Conservation (phyloP, 805 yeast genomes). For the Candida chilensis region DNA sequence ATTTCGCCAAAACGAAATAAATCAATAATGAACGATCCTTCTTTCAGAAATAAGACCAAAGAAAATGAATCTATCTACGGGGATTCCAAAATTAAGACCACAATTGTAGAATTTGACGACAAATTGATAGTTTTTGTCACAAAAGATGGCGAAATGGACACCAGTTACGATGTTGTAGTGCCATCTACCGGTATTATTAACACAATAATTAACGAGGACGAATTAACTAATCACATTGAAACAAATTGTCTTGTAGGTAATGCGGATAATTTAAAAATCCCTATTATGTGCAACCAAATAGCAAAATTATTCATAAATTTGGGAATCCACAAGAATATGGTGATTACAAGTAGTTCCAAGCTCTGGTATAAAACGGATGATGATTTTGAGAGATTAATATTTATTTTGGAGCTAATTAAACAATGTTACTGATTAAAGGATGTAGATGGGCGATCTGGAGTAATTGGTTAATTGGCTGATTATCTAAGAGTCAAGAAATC, state of each 20-base stretch:
- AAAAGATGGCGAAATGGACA: conserved; percentile 37
- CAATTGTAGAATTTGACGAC: conserved; percentile 20
- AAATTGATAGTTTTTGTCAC: conserved; percentile 26
- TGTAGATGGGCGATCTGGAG: conserved; percentile 2
- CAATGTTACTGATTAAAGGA: conserved; percentile 9
- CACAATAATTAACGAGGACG: conserved; percentile 5
- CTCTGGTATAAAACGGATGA: conserved; percentile 33
- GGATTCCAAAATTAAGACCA: conserved; percentile 1
- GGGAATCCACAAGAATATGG: conserved; percentile 18
- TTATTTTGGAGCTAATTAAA: conserved; percentile 23
- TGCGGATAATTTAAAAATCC: conserved; percentile 34
- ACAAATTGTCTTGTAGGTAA: conserved; percentile 39
- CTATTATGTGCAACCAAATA: conserved; percentile 38
- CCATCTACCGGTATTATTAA: conserved; percentile 7
- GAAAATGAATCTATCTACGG: too few relatives aligned
- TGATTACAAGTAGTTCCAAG: conserved; percentile 35
- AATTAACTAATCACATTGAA: conserved; percentile 23
- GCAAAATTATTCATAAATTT: conserved; percentile 20
- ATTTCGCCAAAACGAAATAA: too few relatives aligned
- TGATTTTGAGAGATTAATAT: conserved; percentile 38
- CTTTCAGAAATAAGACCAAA: too few relatives aligned
- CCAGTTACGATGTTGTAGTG: conserved; percentile 33
- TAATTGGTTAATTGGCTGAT: too few relatives aligned
- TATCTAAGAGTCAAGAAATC: too few relatives aligned
- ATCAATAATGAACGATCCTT: too few relatives aligned